A percentile compares a stretch with the other conserved stretches of the same genome.
phyloP scores from a whole-genome alignment of 345 rosid species.

The Brassica incana region DNA sequence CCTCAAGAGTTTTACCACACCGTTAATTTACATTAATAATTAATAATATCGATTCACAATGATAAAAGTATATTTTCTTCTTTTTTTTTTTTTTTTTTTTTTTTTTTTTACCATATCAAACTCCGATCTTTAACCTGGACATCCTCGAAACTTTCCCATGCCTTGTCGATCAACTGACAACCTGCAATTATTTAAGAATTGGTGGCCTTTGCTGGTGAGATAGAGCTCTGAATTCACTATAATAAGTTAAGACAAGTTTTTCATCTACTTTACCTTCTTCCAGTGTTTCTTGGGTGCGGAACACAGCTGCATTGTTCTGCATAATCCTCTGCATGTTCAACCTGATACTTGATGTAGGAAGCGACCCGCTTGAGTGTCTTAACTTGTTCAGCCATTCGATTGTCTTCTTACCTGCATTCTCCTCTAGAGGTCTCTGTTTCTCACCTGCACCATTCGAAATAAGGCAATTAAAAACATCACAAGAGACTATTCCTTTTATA shows the following conservation, averaged over 20 bases:
- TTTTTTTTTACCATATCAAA: slow-evolving; percentile 68
- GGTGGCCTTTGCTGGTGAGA: not conserved
- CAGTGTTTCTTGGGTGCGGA: slow-evolving; percentile 97
- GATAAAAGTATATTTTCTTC: too few relatives aligned
- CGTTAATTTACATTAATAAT: not conserved
- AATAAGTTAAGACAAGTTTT: not conserved
- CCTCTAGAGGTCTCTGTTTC: slow-evolving; percentile 83
- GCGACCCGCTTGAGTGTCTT: slow-evolving; percentile 86
- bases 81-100: not conserved
- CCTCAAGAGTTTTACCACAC: not conserved
- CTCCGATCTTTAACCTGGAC: slow-evolving; percentile 82
- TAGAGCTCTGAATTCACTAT: not conserved
- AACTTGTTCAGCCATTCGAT: slow-evolving; percentile 89
- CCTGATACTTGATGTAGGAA: slow-evolving; percentile 82
- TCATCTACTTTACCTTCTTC: slow-evolving; percentile 66
- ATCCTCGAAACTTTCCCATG: slow-evolving; percentile 86
- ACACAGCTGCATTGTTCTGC: slow-evolving; percentile 98
- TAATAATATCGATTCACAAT: not conserved
- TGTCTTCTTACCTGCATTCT: slow-evolving; percentile 90
- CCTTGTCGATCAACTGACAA: slow-evolving; percentile 79
- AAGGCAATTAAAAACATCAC: slow-evolving; percentile 9
- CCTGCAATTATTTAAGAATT: slow-evolving; percentile 49
- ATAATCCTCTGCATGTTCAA: slow-evolving; percentile 92
- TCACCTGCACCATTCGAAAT: slow-evolving; percentile 52
- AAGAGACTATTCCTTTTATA: not conserved